Evolutionary conservation across 768 basidiomycete genomes (phyloP).

Genomic region (Trametes meyenii): DNA sequence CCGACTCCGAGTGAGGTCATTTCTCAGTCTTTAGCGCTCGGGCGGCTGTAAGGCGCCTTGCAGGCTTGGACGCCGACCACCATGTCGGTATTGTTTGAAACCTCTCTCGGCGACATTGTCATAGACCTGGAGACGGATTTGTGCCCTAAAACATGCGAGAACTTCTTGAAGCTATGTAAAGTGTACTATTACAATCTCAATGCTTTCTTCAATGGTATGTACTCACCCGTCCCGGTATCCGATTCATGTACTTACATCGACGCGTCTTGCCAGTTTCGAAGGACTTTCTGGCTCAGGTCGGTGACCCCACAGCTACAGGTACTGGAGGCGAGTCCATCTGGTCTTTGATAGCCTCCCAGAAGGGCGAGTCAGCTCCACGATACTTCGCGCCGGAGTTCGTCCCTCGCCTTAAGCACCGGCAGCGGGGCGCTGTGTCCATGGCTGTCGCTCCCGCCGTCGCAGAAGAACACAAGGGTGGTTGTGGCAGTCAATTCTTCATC

Average conservation of each 20-base stretch:
- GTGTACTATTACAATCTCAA: slow-evolving; percentile 96
- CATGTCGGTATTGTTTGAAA: slow-evolving; percentile 98
- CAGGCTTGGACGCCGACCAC: slow-evolving; percentile 11
- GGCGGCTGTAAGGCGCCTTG: background rate
- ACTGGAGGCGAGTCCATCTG: slow-evolving; percentile 91
- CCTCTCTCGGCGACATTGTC: slow-evolving; percentile 94
- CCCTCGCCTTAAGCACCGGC: slow-evolving; percentile 80
- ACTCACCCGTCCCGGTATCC: background rate
- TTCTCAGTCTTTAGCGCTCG: background rate
- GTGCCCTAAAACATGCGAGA: slow-evolving; percentile 91
- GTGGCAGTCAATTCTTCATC: slow-evolving; percentile 96
- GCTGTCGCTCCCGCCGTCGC: slow-evolving; percentile 86
- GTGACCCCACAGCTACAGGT: slow-evolving; percentile 96
- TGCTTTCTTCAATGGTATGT: slow-evolving; percentile 96
- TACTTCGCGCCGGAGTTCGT: slow-evolving; percentile 88
- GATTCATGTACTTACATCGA: background rate
- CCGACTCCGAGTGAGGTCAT: background rate
- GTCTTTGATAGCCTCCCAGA: slow-evolving; percentile 66
- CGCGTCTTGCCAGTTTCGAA: slow-evolving; percentile 73
- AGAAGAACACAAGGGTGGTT: slow-evolving; percentile 63
- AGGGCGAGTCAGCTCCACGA: slow-evolving; percentile 50
- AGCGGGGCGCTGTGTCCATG: slow-evolving; percentile 94
- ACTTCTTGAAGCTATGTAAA: slow-evolving; percentile 98
- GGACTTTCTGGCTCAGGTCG: slow-evolving; percentile 94
- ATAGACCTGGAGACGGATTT: slow-evolving; percentile 91